Evolutionary conservation across 73 alveolate genomes (phyloP).

Genomic region (Effrenium voratum): DNA sequence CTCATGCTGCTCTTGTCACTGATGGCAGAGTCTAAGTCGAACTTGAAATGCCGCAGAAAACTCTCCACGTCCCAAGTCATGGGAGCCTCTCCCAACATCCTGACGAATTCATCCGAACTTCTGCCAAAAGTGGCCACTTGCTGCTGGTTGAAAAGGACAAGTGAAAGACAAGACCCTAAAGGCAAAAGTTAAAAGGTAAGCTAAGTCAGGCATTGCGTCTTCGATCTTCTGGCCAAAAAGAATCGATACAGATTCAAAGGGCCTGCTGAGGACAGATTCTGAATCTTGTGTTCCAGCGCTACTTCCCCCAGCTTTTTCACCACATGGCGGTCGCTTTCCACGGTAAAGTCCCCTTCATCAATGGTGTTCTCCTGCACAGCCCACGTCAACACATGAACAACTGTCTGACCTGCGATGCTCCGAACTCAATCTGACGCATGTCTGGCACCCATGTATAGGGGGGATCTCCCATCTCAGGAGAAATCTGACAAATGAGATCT

Average conservation of each 20-base stretch:
- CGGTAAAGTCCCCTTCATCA: not conserved
- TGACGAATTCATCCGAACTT: too few relatives aligned
- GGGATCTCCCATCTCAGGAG: too few relatives aligned
- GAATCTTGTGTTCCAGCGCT: conserved; percentile 17
- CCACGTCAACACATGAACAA: too few relatives aligned
- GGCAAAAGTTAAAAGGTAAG: too few relatives aligned
- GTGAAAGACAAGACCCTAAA: too few relatives aligned
- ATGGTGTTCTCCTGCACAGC: conserved; percentile 28
- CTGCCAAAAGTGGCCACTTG: too few relatives aligned
- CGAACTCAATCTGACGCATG: too few relatives aligned
- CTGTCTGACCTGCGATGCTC: too few relatives aligned
- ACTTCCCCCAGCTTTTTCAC: conserved; percentile 6
- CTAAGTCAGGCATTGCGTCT: too few relatives aligned
- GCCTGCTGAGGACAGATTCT: not conserved
- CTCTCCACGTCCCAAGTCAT: conserved; percentile 22
- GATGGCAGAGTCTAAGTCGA: conserved; percentile 13
- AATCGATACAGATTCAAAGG: conserved; percentile 36
- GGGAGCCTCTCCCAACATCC: conserved; percentile 27
- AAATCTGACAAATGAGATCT: too few relatives aligned
- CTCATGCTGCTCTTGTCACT: conserved; percentile 57
- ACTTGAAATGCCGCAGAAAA: conserved; percentile 26
- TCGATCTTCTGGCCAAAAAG: conserved; percentile 26
- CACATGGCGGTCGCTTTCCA: conserved; percentile 46
- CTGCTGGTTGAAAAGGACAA: too few relatives aligned
- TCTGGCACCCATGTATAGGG: too few relatives aligned